Evolutionary conservation across 78 protist genomes (phyloP), one percentile per base, ranked within the genome.

Genomic region (Cavenderia fasciculata): DNA sequence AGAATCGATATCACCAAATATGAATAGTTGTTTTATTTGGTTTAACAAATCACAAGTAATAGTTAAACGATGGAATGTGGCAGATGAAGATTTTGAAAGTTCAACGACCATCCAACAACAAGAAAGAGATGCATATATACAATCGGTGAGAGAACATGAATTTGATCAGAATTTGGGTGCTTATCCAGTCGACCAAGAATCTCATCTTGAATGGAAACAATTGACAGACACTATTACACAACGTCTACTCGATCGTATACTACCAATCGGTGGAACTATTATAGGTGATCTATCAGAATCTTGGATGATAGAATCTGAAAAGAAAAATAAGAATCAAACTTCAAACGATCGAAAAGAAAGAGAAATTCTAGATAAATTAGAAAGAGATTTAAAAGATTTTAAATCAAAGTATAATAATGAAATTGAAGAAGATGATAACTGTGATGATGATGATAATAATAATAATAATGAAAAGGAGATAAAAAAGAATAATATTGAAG

Each of bases 241-340:
- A 27, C 11, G 34, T 0, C 11, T 82, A 5, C 29, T 82, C 19
- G 27, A 51, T 25, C 34, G 70, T 36, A 47, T 82, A 27, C 41
- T 68, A 10, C 89, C 89, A 34, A 65, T 82, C 11, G 65, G 78
- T 18, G 74, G 65, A 3, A 56, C 59, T 3, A 82, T 82, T 25
- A 82, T 68, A 56, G 89, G 89, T 52, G 89, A 82, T 46, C 65
- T n/a, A n/a, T n/a, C n/a, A n/a, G n/a, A n/a, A n/a, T n/a, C n/a
- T n/a, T n/a, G n/a, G n/a, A n/a, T n/a, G n/a, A n/a, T n/a, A n/a
- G 68, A 61, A 2, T 34, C 49, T 18, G 51, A 38, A 44, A 27
- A 31, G 11, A 43, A 14, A 25, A 68, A 34, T 23, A 6, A 27
- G 0, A 10, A 52, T 0, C 43, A 8, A 63, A 5, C 18, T 16